Base-by-base conservation (phyloP, 1,284 basidiomycete genomes). In the Chiua sp. region DNA sequence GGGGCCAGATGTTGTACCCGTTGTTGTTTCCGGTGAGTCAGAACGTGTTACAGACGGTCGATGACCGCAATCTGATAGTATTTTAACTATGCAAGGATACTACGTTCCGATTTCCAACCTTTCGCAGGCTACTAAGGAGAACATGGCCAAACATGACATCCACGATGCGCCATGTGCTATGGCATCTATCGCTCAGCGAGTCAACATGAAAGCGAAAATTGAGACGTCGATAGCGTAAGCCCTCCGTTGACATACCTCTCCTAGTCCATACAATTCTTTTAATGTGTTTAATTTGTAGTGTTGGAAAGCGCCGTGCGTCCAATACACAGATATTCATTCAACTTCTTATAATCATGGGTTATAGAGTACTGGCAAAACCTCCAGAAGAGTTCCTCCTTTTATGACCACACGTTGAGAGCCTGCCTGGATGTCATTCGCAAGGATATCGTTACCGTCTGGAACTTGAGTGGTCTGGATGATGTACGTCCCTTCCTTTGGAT, bases 321-420 rank as follows among this genome's bases (percentile, higher is more conserved):
- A 18, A 8, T 16, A 23, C 7, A 51, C n/a, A 23, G 13, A 16
- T 4, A 15, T 4, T 39, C 7, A 11, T 23, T n/a, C 8, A 3
- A n/a, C n/a, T n/a, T n/a, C 50, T 53, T 7, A 46, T 2, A 16
- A 30, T 7, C 2, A n/a, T 22, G n/a, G n/a, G 7, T 42, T 7
- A 16, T 30, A 75, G 75, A 60, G 51, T 74, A 74, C 44, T 77
- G 74, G 74, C 57, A 23, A 15, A 66, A 49, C 15, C 67, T 77
- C 22, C 47, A 61, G 37, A 66, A 68, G 30, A 71, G 71, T 23
- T 44, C 64, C 3, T 48, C 68, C 26, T 68, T 74, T 57, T 46
- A 46, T 3, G 65, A 59, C 5, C 59, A 42, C 23, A 67, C 66
- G 3, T 63, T 53, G 39, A 50, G 46, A 15, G 51, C 57, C 15